phyloP scores from a whole-genome alignment of 192 early-diverging fungal genomes.

The Phlyctochytrium planicorne region DNA sequence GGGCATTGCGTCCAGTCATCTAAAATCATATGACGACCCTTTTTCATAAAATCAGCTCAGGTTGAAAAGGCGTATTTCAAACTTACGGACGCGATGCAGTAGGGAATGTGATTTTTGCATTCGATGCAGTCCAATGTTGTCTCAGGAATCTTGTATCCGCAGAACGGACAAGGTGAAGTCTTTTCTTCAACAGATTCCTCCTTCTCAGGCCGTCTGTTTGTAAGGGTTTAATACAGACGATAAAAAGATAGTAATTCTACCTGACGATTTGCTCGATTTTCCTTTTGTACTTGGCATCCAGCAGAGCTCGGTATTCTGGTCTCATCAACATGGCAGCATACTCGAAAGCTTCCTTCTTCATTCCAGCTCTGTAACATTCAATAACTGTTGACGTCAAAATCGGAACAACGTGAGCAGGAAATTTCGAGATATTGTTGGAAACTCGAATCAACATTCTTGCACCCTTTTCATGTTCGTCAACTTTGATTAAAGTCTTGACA shows the following conservation, averaged over 20 bases:
- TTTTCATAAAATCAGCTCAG: neutral
- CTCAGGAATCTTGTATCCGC: slow-evolving; percentile 41
- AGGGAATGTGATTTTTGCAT: slow-evolving; percentile 61
- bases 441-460: slow-evolving; percentile 60
- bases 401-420: slow-evolving; percentile 53
- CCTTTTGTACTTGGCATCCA: slow-evolving; percentile 57
- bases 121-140: slow-evolving; percentile 51
- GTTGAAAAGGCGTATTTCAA: neutral
- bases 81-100: slow-evolving; percentile 60
- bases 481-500: slow-evolving; percentile 40
- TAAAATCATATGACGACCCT: slow-evolving; percentile 56
- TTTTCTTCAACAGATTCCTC: slow-evolving; percentile 42
- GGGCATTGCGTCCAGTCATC: slow-evolving; percentile 53
- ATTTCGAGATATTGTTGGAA: slow-evolving; percentile 53
- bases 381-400: slow-evolving; percentile 65
- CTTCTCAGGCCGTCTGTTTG: slow-evolving; percentile 49
- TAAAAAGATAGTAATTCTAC: slow-evolving; percentile 20
- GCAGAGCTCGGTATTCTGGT: slow-evolving; percentile 54
- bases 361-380: slow-evolving; percentile 53
- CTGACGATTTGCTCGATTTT: slow-evolving; percentile 59
- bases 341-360: slow-evolving; percentile 52
- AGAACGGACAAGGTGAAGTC: slow-evolving; percentile 54
- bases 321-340: slow-evolving; percentile 59
- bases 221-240: slow-evolving; percentile 11
- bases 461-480: slow-evolving; percentile 48